Percentiles rank a stretch among this genome's conserved stretches.
phyloP scores from a whole-genome alignment of 129 eudicot species.

The Flaveria brownii region DNA sequence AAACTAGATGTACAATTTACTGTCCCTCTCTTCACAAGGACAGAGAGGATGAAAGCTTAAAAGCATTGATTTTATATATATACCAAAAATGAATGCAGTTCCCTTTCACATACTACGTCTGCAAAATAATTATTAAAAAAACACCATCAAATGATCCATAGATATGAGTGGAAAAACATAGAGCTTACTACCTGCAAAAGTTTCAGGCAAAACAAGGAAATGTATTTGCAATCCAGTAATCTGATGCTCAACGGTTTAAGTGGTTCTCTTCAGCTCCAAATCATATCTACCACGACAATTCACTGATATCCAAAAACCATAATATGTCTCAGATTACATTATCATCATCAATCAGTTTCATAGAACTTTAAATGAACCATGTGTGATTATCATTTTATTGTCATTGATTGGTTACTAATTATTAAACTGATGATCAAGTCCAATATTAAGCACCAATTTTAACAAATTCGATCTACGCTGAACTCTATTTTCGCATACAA shows the following conservation, averaged over 20 bases:
- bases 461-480: background rate
- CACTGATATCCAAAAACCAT: slow-evolving; percentile 1
- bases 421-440: background rate
- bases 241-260: background rate
- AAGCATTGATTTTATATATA: slow-evolving; percentile 9
- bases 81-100: background rate
- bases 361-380: background rate
- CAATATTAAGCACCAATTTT: background rate
- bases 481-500: slow-evolving; percentile 5
- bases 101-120: background rate
- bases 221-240: background rate
- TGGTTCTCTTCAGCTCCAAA: slow-evolving; percentile 3
- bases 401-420: background rate
- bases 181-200: background rate
- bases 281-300: background rate
- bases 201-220: background rate
- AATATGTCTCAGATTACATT: background rate
- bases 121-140: background rate
- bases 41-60: slow-evolving; percentile 26
- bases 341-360: slow-evolving; percentile 9
- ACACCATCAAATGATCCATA: background rate
- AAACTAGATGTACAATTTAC: slow-evolving; percentile 2
- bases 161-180: background rate
- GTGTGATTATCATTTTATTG: background rate
- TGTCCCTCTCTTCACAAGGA: slow-evolving; percentile 38